Evolutionary conservation across 108 stramenopile genomes (phyloP).

Genomic region (Bacterosira constricta): DNA sequence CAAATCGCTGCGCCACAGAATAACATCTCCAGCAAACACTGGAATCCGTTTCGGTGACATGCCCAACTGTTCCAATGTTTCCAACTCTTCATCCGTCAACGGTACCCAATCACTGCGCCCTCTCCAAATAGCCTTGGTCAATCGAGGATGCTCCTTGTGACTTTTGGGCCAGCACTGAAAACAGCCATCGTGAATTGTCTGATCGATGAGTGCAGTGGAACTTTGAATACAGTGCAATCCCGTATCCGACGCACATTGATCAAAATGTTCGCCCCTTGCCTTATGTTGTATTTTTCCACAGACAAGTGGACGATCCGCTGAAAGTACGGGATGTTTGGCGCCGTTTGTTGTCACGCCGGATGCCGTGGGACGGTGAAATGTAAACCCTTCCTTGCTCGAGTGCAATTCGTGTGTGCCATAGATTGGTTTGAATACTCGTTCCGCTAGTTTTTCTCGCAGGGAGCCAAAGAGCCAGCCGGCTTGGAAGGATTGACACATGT

Average conservation of each 20-base stretch:
- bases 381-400: conserved; percentile 66
- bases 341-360: conserved; percentile 22
- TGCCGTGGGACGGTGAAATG: conserved; percentile 42
- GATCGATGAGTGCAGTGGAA: conserved; percentile 31
- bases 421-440: conserved; percentile 52
- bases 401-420: conserved; percentile 51
- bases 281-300: conserved; percentile 20
- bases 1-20: conserved; percentile 59
- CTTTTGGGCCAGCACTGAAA: conserved; percentile 44
- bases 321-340: conserved; percentile 15
- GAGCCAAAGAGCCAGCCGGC: conserved; percentile 59
- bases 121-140: conserved; percentile 33
- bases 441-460: conserved; percentile 55
- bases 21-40: conserved; percentile 50
- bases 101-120: conserved; percentile 44
- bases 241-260: conserved; percentile 20
- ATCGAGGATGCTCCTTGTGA: conserved; percentile 18
- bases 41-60: conserved; percentile 17
- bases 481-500: conserved; percentile 45
- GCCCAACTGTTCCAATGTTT: conserved; percentile 8
- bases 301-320: conserved; percentile 17
- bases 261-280: conserved; percentile 40
- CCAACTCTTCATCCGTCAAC: conserved; percentile 35
- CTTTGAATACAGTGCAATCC: conserved; percentile 38
- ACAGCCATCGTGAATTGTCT: conserved; percentile 30